Percentiles rank a stretch among this genome's conserved stretches.
These are phyloP conservation scores for Incumbomyces lentus DNA, from an alignment of 2,329 filamentous ascomycete genomes.

Conservation along the genomic window DNA sequence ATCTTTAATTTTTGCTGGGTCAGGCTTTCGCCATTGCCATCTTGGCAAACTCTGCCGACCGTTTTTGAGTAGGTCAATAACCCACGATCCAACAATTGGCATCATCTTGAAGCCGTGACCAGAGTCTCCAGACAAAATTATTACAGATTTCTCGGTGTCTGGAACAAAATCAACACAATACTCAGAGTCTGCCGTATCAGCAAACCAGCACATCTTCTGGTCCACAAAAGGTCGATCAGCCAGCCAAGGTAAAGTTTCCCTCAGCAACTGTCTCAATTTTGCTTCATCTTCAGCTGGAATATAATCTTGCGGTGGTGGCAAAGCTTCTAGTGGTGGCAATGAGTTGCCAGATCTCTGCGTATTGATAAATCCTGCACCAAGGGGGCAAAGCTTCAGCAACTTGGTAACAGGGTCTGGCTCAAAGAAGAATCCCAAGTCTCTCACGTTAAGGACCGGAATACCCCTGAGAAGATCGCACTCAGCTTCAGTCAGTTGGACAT, in stretches of 20 bases:
- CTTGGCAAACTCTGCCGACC: conserved; percentile 34
- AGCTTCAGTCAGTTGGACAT: conserved; percentile 46
- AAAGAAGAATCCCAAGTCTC: conserved; percentile 56
- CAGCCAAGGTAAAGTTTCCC: conserved; percentile 43
- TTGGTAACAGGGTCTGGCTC: conserved; percentile 51
- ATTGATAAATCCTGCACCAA: conserved; percentile 47
- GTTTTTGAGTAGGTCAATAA: conserved; percentile 37
- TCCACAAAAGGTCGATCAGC: conserved; percentile 47
- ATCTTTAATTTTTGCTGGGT: conserved; percentile 24
- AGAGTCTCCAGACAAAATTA: conserved; percentile 48
- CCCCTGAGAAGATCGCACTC: conserved; percentile 46
- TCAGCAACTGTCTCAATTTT: conserved; percentile 41
- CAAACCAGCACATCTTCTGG: conserved; percentile 53
- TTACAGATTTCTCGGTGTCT: conserved; percentile 34
- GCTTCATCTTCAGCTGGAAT: conserved; percentile 45
- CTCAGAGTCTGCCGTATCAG: conserved; percentile 50
- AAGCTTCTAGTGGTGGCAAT: conserved; percentile 31
- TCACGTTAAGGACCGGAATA: conserved; percentile 51
- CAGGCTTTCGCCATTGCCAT: conserved; percentile 43
- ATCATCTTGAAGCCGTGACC: conserved; percentile 56
- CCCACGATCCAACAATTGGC: conserved; percentile 48
- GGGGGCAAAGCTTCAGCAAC: conserved; percentile 50
- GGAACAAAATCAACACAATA: conserved; percentile 52
- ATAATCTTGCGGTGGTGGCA: conserved; percentile 28
- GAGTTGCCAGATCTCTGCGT: conserved; percentile 33